These are phyloP conservation scores for Solanum sparsipilum DNA, from an alignment of 257 asterid genomes.

Conservation along the genomic window DNA sequence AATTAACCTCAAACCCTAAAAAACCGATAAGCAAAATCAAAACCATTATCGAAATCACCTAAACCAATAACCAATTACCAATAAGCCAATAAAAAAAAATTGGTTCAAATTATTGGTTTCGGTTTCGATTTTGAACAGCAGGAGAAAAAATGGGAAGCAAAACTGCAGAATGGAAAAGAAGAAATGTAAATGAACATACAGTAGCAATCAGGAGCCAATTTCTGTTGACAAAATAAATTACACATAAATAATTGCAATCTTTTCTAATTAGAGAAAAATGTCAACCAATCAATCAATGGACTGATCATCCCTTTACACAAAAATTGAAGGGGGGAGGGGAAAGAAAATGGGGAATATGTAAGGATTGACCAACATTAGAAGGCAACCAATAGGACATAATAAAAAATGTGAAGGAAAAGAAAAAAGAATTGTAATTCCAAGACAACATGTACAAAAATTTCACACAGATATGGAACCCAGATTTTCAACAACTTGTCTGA, in stretches of 20 bases:
- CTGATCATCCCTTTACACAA: constrained; percentile 90
- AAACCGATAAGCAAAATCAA: background rate
- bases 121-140: background rate
- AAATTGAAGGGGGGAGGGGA: constrained; percentile 46
- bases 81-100: background rate
- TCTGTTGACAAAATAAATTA: background rate
- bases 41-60: background rate
- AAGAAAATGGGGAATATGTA: constrained; percentile 37
- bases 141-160: background rate
- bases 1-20: background rate
- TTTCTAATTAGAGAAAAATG: constrained; percentile 1
- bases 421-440: constrained; percentile 36
- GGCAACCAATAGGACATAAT: constrained; percentile 27
- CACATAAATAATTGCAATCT: background rate
- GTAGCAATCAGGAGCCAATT: background rate
- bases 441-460: constrained; percentile 46
- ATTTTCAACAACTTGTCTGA: constrained; percentile 65
- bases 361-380: constrained; percentile 41
- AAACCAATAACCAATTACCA: background rate
- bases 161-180: background rate
- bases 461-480: constrained; percentile 65
- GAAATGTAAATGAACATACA: background rate
- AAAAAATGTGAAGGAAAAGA: constrained; percentile 8
- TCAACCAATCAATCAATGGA: constrained; percentile 64
- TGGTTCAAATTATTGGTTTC: background rate